These are phyloP conservation scores for Arthromyces matolae DNA, from an alignment of 768 basidiomycete species.

Conservation along the genomic window DNA sequence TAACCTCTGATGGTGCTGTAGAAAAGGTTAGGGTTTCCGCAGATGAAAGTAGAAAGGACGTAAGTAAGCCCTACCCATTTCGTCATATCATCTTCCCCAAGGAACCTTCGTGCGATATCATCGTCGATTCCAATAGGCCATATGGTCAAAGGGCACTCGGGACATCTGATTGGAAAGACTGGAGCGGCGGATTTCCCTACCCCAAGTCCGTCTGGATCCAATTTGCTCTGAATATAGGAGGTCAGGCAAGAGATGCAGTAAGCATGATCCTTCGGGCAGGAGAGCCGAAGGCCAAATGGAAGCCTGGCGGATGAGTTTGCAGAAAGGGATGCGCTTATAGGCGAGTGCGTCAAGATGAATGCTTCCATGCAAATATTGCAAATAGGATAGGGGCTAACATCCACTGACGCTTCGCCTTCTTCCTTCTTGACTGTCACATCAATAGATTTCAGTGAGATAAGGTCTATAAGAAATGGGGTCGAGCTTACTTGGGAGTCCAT, in stretches of 20 bases:
- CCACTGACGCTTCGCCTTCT: background rate
- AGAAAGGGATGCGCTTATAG: slow-evolving; percentile 27
- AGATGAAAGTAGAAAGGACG: background rate
- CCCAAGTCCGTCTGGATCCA: slow-evolving; percentile 31
- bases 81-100: slow-evolving; percentile 30
- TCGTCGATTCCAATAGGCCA: slow-evolving; percentile 34
- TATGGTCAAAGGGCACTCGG: slow-evolving; percentile 29
- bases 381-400: slow-evolving; percentile 16
- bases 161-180: slow-evolving; percentile 36
- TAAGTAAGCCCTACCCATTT: slow-evolving; percentile 31
- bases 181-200: slow-evolving; percentile 21
- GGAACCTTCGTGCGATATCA: slow-evolving; percentile 27
- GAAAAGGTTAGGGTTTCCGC: background rate
- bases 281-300: slow-evolving; percentile 30
- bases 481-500: background rate
- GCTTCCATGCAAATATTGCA: slow-evolving; percentile 39
- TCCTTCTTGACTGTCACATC: background rate
- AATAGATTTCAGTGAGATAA: background rate
- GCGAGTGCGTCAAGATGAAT: slow-evolving; percentile 31
- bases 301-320: slow-evolving; percentile 33
- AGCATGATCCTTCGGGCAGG: slow-evolving; percentile 31
- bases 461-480: background rate
- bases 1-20: slow-evolving; percentile 32
- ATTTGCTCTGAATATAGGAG: slow-evolving; percentile 31
- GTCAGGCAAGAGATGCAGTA: slow-evolving; percentile 35